Conservation (phyloP, 805 yeast genomes). For the Wilhelminamyces savonicus region DNA sequence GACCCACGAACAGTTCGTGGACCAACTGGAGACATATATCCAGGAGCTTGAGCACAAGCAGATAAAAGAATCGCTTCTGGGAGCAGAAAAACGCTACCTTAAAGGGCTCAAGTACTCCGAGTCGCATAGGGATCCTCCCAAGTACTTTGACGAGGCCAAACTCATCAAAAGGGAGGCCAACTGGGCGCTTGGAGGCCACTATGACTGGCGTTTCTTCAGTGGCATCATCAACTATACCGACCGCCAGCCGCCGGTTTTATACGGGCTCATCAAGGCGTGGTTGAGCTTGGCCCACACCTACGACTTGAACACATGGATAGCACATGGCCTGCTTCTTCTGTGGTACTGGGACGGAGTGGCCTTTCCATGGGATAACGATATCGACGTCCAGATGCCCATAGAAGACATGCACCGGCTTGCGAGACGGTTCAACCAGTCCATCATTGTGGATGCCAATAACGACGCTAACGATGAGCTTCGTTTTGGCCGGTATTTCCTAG, state of each 20-base stretch:
- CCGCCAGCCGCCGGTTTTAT: constrained; percentile 15
- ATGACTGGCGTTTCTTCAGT: constrained; percentile 33
- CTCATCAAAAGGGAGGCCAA: constrained; percentile 11
- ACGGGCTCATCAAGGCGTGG: constrained; percentile 17
- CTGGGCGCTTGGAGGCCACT: constrained; percentile 25
- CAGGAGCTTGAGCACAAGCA: constrained; percentile 2
- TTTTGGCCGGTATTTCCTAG: constrained; percentile 48
- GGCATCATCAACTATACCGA: constrained; percentile 12
- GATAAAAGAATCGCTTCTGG: too few species aligned
- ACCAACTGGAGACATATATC: constrained; percentile 13
- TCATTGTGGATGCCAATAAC: constrained; percentile 13
- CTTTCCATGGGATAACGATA: constrained; percentile 24
- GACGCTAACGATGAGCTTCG: constrained; percentile 33
- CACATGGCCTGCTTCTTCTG: constrained; percentile 21
- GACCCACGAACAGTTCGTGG: constrained; percentile 16
- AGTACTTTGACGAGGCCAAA: constrained; percentile 27
- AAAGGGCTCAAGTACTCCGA: constrained; percentile 7
- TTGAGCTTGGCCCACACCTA: constrained; percentile 19
- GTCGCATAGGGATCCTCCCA: constrained; percentile 13
- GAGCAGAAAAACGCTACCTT: constrained; percentile 8
- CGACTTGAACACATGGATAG: constrained; percentile 22
- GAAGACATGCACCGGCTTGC: constrained; percentile 17
- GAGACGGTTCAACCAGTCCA: constrained; percentile 14
- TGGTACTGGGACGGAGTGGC: constrained; percentile 26
- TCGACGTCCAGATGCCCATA: constrained; percentile 22